Evolutionary conservation across 2,329 filamentous ascomycete species (phyloP), one percentile per base, ranked within the genome.

Genomic region (Helotiales sp.): DNA sequence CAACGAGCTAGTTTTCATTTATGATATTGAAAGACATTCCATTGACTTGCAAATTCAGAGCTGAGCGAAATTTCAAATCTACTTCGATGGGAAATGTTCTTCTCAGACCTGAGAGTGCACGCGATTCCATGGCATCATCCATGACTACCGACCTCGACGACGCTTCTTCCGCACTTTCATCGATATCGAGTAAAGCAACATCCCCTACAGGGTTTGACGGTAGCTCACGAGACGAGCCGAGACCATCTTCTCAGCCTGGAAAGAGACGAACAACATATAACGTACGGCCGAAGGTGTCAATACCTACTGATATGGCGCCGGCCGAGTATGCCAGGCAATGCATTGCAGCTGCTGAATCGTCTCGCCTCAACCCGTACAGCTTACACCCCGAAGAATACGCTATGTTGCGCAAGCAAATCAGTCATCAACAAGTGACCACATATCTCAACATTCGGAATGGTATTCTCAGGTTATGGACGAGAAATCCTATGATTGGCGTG

Each of bases 371-470:
- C 64, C 93, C 95, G 0, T 98, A 95, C 73, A 87, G 89, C 10
- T 77, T 99, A 36, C 92, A 98, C 73, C 81, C 84, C 25, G 87
- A 90, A 61, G 95, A 99, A 73, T 93, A 97, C 70, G 78, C 82
- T 58, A 80, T 96, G 59, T 77, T 99, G 38, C 85, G 90, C 61
- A 81, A 90, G 61, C 87, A 96, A 67, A 85, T 99, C 66, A 96
- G 89, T 69, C 87, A 91, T 67, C 81, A 88, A 30, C 95, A 99
- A 74, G 91, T 97, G 64, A 97, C 93, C 2, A 90, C 91, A 12
- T 99, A 99, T 74, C 79, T 99, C 54, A 98, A 98, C 72, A 95
- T 99, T 61, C 85, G 95, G 66, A 99, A 99, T 72, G 90, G 91
- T 15, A 96, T 99, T 58, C 77, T 99, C 53, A 84, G 95, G 55